Base-by-base conservation (phyloP, 2,329 filamentous ascomycete genomes). In the Cladorrhinum sp. region DNA sequence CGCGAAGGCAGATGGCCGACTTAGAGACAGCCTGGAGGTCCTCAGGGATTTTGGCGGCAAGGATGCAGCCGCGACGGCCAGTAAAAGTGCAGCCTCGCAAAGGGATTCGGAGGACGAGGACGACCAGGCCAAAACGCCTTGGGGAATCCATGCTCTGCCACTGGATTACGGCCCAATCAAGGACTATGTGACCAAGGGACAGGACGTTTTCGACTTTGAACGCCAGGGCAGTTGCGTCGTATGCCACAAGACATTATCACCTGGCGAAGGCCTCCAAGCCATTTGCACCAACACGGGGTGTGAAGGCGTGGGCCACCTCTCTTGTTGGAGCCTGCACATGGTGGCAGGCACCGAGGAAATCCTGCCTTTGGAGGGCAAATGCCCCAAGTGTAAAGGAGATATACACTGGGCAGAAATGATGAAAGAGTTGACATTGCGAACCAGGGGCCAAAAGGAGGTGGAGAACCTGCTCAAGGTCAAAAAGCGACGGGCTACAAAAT, bases 361-460 rank as follows among this genome's bases (percentile, higher is more conserved):
- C 1, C 70, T 96, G 1, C 93, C 93, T 0, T 78, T 83, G 1
- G 71, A 79, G 32, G 92, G 92, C 2, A 73, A 68, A 1, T 98
- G 93, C 75, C 91, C 91, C 0, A 76, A 76, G 20, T 98, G 93
- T 70, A 75, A 79, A 1, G 78, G 78, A 0, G 73, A 78, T 3
- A 75, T 92, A 1, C 72, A 79, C 55, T 98, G 93, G 93, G 79
- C 81, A 0, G 84, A 89, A 52, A 84, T 97, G 76, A 89, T 96
- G 77, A 93, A 87, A 70, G 93, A 96, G 71, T 75, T 96, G 67
- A 95, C 83, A 55, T 75, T 96, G 53, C 82, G 93, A 29, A 78
- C 85, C 36, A 82, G 91, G 23, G 92, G 89, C 0, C 74, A 81
- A 58, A 88, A 89, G 60, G 88, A 92, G 65, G 77, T 93, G 1